Evolutionary conservation across 306 rosid species (phyloP).

Genomic region (Ormosia semicastrata): DNA sequence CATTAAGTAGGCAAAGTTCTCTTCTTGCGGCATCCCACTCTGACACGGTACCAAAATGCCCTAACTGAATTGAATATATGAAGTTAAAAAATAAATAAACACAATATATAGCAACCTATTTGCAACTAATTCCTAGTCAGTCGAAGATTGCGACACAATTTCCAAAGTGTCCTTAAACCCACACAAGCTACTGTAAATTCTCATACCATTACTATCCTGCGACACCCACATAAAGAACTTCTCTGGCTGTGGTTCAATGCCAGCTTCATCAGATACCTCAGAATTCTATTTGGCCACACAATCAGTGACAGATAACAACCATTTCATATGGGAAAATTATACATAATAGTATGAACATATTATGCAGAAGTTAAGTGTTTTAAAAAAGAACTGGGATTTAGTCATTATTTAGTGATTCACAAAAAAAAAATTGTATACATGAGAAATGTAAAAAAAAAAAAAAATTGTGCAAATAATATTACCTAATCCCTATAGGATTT

Average conservation of each 20-base stretch:
- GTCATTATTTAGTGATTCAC: not conserved
- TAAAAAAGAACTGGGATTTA: too few species aligned
- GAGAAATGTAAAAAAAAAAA: too few species aligned
- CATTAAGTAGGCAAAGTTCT: not conserved
- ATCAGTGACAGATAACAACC: not conserved
- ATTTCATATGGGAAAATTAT: constrained; percentile 8
- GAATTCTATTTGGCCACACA: constrained; percentile 10
- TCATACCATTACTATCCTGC: not conserved
- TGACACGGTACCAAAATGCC: constrained; percentile 21
- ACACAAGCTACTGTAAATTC: not conserved
- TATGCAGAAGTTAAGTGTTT: not conserved
- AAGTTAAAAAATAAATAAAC: not conserved
- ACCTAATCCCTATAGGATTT: not conserved
- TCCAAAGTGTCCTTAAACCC: constrained; percentile 20
- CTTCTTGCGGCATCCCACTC: constrained; percentile 11
- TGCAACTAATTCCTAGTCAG: not conserved
- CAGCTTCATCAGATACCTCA: not conserved
- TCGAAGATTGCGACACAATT: constrained; percentile 26
- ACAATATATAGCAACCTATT: not conserved
- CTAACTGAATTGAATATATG: constrained; percentile 1
- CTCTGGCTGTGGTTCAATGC: constrained; percentile 13
- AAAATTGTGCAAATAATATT: not conserved
- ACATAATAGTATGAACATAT: not conserved
- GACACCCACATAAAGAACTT: not conserved
- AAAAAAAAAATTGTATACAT: not conserved